phyloP scores from a whole-genome alignment of 768 basidiomycete genomes.

The Pseudohyphozyma bogoriensis region DNA sequence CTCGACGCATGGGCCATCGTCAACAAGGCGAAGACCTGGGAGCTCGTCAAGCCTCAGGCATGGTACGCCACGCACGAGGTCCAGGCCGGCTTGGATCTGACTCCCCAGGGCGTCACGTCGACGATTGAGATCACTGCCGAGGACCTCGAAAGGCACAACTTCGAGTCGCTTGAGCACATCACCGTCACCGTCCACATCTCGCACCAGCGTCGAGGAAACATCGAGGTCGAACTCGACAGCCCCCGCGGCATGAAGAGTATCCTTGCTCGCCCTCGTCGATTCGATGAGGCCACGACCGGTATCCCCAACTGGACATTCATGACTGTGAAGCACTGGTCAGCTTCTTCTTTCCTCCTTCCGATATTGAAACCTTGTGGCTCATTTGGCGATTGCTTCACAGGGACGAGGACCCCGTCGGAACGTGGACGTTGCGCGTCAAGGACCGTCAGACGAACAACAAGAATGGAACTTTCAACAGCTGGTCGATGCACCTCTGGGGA shows the following conservation, averaged over 20 bases:
- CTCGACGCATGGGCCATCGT: slow-evolving; percentile 76
- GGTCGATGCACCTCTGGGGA: slow-evolving; percentile 91
- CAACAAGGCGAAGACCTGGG: slow-evolving; percentile 68
- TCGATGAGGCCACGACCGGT: slow-evolving; percentile 57
- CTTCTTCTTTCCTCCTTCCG: slow-evolving; percentile 11
- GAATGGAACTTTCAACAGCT: slow-evolving; percentile 66
- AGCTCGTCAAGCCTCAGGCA: slow-evolving; percentile 82
- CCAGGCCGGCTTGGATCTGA: slow-evolving; percentile 46
- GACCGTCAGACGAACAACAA: slow-evolving; percentile 53
- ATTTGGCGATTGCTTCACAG: slow-evolving; percentile 42
- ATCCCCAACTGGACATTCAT: slow-evolving; percentile 98
- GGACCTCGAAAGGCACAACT: slow-evolving; percentile 58
- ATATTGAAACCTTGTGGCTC: neutral
- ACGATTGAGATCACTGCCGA: slow-evolving; percentile 61
- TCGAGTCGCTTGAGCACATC: slow-evolving; percentile 83
- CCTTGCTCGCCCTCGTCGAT: slow-evolving; percentile 58
- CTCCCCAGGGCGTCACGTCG: slow-evolving; percentile 46
- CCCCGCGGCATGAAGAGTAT: slow-evolving; percentile 78
- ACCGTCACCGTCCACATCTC: slow-evolving; percentile 86
- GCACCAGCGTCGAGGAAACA: slow-evolving; percentile 77
- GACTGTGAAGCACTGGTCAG: slow-evolving; percentile 93
- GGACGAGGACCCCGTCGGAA: slow-evolving; percentile 84
- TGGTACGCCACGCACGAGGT: slow-evolving; percentile 61
- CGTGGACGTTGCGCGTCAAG: slow-evolving; percentile 78
- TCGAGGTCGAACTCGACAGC: slow-evolving; percentile 79